Base-by-base conservation (phyloP, 129 eudicot genomes). In the Artemisia tridentata region DNA sequence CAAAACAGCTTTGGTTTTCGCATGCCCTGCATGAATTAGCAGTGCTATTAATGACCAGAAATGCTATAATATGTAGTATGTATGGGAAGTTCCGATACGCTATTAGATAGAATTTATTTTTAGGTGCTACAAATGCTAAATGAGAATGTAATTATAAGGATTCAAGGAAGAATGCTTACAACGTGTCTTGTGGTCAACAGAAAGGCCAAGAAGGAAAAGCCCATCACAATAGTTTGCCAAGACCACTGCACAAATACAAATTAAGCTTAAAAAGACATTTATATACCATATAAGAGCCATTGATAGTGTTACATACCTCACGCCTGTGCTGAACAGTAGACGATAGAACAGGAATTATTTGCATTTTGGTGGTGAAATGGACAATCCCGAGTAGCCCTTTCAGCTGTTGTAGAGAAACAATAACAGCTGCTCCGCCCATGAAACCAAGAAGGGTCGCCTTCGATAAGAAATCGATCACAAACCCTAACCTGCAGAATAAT, bases 341-440 rank as follows among this genome's bases (percentile, higher is more conserved):
- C 11, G 89, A 65, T 20, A 95, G 67, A 29, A 95, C 99, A 41
- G 97, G 96, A 72, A 86, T 70, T 20, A 95, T 72, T 71, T 95
- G 99, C 99, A 95, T 95, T 74, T 84, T 86, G 82, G 21, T 79
- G 3, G 99, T 95, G 88, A 95, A 95, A 70, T 95, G 99, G 72
- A 85, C 90, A 15, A 95, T 95, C 64, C 99, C 99, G 12, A 95
- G 91, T 34, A 95, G 77, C 27, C 99, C 99, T 83, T 95, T 95
- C 38, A 95, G 79, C 76, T 95, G 99, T 67, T 95, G 99, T 78
- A 95, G 65, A 70, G 99, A 90, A 17, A 95, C 99, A 19, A 95
- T 95, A 48, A 95, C 85, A 29, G 99, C 99, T 18, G 99, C 97
- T 43, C 99, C 99, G 19, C 88, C 99, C 99, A 88, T 95, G 89